Percentiles rank a stretch among this genome's conserved stretches.
phyloP scores from a whole-genome alignment of 306 rosid species.

The Trifolium subterraneum region DNA sequence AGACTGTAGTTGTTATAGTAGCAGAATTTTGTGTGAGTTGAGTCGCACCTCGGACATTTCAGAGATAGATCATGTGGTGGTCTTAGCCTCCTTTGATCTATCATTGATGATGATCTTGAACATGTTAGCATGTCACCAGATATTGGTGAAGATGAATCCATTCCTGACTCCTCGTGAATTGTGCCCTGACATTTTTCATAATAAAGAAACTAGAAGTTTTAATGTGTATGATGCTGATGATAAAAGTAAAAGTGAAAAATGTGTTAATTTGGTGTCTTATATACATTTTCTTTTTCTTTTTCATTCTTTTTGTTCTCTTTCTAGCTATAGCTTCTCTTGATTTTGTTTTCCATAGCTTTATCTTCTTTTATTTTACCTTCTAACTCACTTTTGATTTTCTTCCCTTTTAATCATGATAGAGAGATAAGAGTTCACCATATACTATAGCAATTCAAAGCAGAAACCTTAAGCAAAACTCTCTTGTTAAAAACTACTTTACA shows the following conservation, averaged over 20 bases:
- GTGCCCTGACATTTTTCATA: constrained; percentile 62
- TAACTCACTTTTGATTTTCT: constrained; percentile 21
- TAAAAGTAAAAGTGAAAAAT: constrained; percentile 23
- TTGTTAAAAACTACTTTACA: background rate
- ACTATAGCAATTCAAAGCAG: background rate
- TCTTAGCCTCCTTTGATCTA: constrained; percentile 68
- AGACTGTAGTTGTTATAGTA: constrained; percentile 99
- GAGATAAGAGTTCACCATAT: constrained; percentile 2
- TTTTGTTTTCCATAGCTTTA: constrained; percentile 35
- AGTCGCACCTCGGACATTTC: constrained; percentile 94
- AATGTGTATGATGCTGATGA: background rate
- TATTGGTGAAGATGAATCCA: constrained; percentile 77
- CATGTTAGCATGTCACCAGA: constrained; percentile 76
- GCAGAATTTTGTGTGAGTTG: constrained; percentile 95
- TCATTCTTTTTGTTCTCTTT: constrained; percentile 44
- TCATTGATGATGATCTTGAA: constrained; percentile 61
- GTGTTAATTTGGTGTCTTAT: constrained; percentile 14
- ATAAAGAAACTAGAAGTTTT: background rate
- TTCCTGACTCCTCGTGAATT: constrained; percentile 69
- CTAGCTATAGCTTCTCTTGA: constrained; percentile 15
- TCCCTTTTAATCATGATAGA: constrained; percentile 16
- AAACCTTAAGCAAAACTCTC: background rate
- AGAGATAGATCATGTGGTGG: constrained; percentile 85
- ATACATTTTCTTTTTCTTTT: constrained; percentile 41
- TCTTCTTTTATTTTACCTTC: constrained; percentile 16